Evolutionary conservation across 2,329 filamentous ascomycete genomes (phyloP), one percentile per base, ranked within the genome.

Genomic region (Whalleya microplaca): DNA sequence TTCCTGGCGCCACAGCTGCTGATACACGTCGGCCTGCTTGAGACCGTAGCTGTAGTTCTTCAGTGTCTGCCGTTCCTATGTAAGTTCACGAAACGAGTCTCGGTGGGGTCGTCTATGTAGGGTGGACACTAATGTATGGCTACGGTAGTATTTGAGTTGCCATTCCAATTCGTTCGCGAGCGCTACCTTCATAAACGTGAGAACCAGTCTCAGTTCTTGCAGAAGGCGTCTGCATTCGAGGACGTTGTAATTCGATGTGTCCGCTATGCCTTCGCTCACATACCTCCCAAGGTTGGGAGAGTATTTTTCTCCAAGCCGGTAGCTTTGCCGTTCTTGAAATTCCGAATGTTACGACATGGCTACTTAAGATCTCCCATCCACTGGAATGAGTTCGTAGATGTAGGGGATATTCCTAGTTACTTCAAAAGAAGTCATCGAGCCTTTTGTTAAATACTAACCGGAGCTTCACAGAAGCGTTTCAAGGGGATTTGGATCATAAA

Each of bases 291-390:
- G 32, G 82, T 94, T 21, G 87, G 87, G 4, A 81, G 87, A 41
- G 86, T 93, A 16, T 94, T 95, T 78, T 91, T 95, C 71, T 88
- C 86, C 6, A 91, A 88, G 74, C 72, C 76, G 29, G 89, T 95
- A 9, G 83, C 88, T 1, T 70, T 91, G 48, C 90, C 90, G 0
- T 94, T 94, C 70, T 71, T 93, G 56, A 79, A 82, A 48, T 95
- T 90, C 73, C 85, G 91, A 37, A 86, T 93, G 84, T 72, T 92
- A 46, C 80, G 90, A 20, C 87, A 92, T 73, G 89, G 90, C 21
- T 83, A 86, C 68, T 56, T 86, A 21, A 80, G 74, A 46, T 84
- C 79, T 21, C 87, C 87, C 0, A 79, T 90, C 6, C 78, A 81
- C 59, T 92, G 89, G 85, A 77, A 77, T 40, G 88, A 82, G 61